These are phyloP conservation scores for Auriscalpium microsporum DNA, from an alignment of 768 basidiomycete genomes.

Conservation along the genomic window DNA sequence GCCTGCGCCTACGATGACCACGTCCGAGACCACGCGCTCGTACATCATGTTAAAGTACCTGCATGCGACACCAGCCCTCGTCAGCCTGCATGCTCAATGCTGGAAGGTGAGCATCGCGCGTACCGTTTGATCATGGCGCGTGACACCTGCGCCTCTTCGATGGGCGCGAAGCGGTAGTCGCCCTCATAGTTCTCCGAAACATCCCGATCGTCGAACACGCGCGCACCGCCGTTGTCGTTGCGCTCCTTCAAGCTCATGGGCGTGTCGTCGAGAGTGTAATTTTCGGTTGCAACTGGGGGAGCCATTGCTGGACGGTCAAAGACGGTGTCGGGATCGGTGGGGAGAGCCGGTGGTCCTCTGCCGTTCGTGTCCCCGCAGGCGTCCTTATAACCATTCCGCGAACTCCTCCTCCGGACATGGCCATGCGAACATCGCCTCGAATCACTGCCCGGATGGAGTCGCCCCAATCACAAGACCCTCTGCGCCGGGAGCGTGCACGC, in stretches of 20 bases:
- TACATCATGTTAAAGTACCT: slow-evolving; percentile 73
- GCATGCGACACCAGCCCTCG: not conserved
- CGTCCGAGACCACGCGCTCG: slow-evolving; percentile 65
- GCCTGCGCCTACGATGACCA: slow-evolving; percentile 71
- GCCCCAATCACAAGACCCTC: not conserved
- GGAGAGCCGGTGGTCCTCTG: not conserved
- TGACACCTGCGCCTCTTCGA: slow-evolving; percentile 68
- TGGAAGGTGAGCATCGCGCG: not conserved
- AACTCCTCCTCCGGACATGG: not conserved
- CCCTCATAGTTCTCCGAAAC: slow-evolving; percentile 51
- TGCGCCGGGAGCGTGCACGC: not conserved
- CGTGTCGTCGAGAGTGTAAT: slow-evolving; percentile 7
- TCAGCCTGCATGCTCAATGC: not conserved
- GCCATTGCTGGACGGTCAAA: slow-evolving; percentile 21
- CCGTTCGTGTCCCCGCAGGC: no score
- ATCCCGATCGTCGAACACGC: slow-evolving; percentile 23
- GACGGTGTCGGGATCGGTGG: no score
- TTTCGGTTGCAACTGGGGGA: slow-evolving; percentile 27
- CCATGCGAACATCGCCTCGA: not conserved
- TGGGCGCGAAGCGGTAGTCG: slow-evolving; percentile 60
- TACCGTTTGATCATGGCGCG: slow-evolving; percentile 74
- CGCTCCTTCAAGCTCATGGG: not conserved
- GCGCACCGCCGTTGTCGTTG: slow-evolving; percentile 18
- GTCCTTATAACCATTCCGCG: no score
- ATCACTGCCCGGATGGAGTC: no score